Evolutionary conservation across 2,329 filamentous ascomycete genomes (phyloP), one percentile per base, ranked within the genome.

Genomic region (Trichophyton mentagrophytes): DNA sequence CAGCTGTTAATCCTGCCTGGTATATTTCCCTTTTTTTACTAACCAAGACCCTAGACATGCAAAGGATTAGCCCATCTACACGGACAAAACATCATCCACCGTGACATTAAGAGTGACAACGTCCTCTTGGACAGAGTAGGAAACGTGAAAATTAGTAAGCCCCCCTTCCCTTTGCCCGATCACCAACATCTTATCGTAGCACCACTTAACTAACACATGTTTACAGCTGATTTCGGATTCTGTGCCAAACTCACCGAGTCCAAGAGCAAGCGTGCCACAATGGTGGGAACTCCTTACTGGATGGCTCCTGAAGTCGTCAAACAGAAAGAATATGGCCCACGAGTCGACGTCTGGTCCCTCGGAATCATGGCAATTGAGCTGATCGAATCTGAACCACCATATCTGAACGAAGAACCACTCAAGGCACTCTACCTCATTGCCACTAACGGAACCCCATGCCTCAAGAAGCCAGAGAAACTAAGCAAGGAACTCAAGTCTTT

Each of bases 291-390:
- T 38, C 93, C 93, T 15, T 99, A 97, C 80, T 99, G 93, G 93
- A 99, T 99, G 93, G 93, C 93, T 7, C 93, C 93, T 42, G 93
- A 99, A 75, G 93, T 99, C 51, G 93, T 99, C 72, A 97, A 97
- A 79, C 93, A 97, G 74, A 97, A 97, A 79, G 92, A 96, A 75
- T 99, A 99, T 70, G 93, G 92, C 44, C 88, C 89, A 71, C 97
- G 97, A 80, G 93, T 97, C 64, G 93, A 99, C 71, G 96, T 97
- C 71, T 99, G 93, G 93, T 96, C 91, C 33, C 79, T 99, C 64
- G 93, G 93, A 70, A 99, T 99, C 77, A 99, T 97, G 93, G 92
- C 93, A 25, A 97, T 99, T 70, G 93, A 99, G 76, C 96, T 99
- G 93, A 97, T 97, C 70, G 93, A 99, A 73, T 95, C 90, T 17